Evolutionary conservation across 2,329 filamentous ascomycete species (phyloP).

Genomic region (Sclerotinia borealis): DNA sequence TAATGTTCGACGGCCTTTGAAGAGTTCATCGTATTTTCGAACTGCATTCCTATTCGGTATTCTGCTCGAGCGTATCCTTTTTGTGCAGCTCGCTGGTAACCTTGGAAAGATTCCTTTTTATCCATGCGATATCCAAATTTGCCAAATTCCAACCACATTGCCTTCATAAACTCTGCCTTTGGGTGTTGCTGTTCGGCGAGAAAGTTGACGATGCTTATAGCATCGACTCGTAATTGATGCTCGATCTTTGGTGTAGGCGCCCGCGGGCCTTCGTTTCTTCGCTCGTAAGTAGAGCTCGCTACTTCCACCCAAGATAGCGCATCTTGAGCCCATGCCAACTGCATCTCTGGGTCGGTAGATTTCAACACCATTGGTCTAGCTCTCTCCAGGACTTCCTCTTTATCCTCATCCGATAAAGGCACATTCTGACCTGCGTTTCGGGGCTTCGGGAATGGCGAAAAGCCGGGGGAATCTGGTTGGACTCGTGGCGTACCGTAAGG

Average conservation of each 20-base stretch:
- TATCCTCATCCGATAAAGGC: conserved; percentile 88
- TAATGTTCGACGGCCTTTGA: conserved; percentile 90
- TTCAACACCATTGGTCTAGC: conserved; percentile 79
- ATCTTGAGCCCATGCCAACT: conserved; percentile 94
- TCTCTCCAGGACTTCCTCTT: conserved; percentile 82
- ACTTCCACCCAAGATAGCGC: conserved; percentile 84
- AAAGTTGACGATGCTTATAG: conserved; percentile 86
- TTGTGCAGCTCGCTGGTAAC: conserved; percentile 80
- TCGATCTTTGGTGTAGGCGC: conserved; percentile 79
- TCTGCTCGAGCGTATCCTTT: conserved; percentile 83
- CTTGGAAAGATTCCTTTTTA: conserved; percentile 88
- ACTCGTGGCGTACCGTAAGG: conserved; percentile 15
- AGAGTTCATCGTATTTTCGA: conserved; percentile 89
- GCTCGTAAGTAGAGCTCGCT: conserved; percentile 63
- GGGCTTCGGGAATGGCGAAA: conserved; percentile 88
- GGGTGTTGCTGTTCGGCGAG: conserved; percentile 88
- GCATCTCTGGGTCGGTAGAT: conserved; percentile 92
- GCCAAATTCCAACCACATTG: conserved; percentile 97
- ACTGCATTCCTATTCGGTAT: conserved; percentile 97
- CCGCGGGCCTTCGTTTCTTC: conserved; percentile 42
- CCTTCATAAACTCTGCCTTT: conserved; percentile 86
- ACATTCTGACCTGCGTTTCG: conserved; percentile 75
- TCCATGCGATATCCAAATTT: conserved; percentile 88
- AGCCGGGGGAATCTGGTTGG: conserved; percentile 53
- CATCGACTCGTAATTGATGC: conserved; percentile 80